Conservation (phyloP, 169 alveolate species). For the Plasmodium vivax region DNA sequence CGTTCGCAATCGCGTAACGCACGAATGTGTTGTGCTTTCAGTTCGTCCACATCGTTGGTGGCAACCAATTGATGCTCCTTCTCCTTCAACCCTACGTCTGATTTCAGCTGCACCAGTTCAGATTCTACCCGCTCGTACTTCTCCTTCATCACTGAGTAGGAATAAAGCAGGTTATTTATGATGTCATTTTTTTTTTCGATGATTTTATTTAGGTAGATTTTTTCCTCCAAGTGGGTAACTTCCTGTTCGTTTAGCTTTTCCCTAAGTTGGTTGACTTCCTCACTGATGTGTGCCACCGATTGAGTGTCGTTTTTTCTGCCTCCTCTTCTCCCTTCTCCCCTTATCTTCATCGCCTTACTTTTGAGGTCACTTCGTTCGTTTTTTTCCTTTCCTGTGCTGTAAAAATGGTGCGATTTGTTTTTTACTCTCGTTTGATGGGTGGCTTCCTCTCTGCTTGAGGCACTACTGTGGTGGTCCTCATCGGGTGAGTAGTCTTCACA, state of each 20-base stretch:
- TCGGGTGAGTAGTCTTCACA: not conserved
- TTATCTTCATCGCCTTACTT: not conserved
- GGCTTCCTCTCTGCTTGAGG: not conserved
- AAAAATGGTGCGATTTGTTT: not conserved
- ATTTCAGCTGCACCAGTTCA: not conserved
- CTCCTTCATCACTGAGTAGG: slow-evolving; percentile 41
- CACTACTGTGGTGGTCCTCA: not conserved
- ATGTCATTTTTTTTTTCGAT: slow-evolving; percentile 68
- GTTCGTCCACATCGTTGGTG: not conserved
- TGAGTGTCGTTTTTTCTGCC: not conserved
- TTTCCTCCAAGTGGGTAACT: slow-evolving; percentile 34
- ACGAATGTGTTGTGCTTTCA: slow-evolving; percentile 4
- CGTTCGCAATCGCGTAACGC: not conserved
- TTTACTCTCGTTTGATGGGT: not conserved
- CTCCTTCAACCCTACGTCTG: slow-evolving; percentile 4
- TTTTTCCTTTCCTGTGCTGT: not conserved
- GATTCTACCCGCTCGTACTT: slow-evolving; percentile 22
- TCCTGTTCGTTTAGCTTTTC: slow-evolving; percentile 21
- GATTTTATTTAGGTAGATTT: slow-evolving; percentile 49
- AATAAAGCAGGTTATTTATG: slow-evolving; percentile 45
- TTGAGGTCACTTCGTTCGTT: not conserved
- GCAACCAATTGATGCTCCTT: slow-evolving; percentile 2
- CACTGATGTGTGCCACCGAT: not conserved
- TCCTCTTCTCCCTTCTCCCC: not conserved
- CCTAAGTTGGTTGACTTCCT: slow-evolving; percentile 3